These are phyloP conservation scores for Fusarium sp. DNA, from an alignment of 2,329 filamentous ascomycete species.

Conservation along the genomic window DNA sequence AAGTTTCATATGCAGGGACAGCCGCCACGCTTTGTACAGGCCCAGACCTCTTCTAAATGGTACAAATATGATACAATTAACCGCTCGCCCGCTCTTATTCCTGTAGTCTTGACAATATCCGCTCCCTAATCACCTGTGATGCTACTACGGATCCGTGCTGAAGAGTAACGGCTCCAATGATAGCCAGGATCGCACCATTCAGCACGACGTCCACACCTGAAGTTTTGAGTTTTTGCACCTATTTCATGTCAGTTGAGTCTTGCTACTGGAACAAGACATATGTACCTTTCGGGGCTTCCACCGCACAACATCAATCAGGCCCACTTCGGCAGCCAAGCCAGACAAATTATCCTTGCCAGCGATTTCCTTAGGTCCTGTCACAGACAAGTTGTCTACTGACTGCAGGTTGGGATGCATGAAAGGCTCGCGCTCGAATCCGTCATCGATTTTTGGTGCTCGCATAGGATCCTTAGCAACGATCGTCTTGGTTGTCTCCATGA, in stretches of 20 bases:
- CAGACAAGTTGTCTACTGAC: conserved; percentile 78
- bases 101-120: conserved; percentile 68
- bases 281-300: conserved; percentile 90
- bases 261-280: accelerated
- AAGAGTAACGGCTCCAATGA: conserved; percentile 89
- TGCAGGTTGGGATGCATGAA: conserved; percentile 78
- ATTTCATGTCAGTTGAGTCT: conserved; percentile 9
- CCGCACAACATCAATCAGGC: conserved; percentile 80
- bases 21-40: conserved; percentile 46
- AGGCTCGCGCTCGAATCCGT: conserved; percentile 67
- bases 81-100: conserved; percentile 26
- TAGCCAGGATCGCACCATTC: conserved; percentile 82
- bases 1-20: conserved; percentile 32
- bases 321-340: conserved; percentile 75
- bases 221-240: conserved; percentile 74
- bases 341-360: conserved; percentile 75
- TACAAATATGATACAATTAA: conserved; percentile 51
- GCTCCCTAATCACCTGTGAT: conserved; percentile 79
- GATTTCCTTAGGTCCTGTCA: conserved; percentile 69
- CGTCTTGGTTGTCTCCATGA: conserved; percentile 56
- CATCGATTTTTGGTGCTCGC: conserved; percentile 54
- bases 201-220: conserved; percentile 84
- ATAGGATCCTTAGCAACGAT: conserved; percentile 53
- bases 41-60: conserved; percentile 47
- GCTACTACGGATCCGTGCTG: conserved; percentile 86